phyloP scores from a whole-genome alignment of 352 stramenopile species.

The Phytopythium montanum region DNA sequence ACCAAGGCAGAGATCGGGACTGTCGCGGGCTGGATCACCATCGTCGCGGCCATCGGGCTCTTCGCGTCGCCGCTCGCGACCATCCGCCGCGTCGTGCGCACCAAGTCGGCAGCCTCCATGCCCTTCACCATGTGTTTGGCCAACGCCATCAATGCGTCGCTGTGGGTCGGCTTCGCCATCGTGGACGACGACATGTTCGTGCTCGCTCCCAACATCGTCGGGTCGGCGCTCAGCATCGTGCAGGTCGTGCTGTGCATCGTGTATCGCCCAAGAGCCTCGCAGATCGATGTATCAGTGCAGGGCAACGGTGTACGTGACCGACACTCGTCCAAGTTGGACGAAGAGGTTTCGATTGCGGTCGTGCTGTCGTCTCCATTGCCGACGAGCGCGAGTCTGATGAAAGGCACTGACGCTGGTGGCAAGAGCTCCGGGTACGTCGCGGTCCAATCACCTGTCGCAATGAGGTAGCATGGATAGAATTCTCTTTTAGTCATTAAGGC shows the following conservation, averaged over 20 bases:
- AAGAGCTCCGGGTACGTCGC: constrained; percentile 1
- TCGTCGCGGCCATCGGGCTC: constrained; percentile 27
- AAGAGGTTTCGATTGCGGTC: not conserved
- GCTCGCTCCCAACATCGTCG: constrained; percentile 24
- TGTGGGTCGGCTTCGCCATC: constrained; percentile 38
- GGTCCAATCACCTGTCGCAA: not conserved
- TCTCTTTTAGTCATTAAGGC: too few species aligned
- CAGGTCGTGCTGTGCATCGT: constrained; percentile 15
- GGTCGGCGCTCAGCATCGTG: constrained; percentile 12
- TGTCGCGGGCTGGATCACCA: constrained; percentile 21
- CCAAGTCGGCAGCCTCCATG: constrained; percentile 41
- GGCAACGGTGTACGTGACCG: not conserved
- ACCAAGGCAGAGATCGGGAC: constrained; percentile 6
- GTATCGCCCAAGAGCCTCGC: constrained; percentile 9
- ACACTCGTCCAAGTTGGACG: constrained; percentile 3
- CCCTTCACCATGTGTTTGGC: constrained; percentile 39
- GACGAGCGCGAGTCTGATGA: not conserved
- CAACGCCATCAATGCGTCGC: constrained; percentile 30
- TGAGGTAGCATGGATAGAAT: not conserved
- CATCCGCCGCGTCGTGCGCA: constrained; percentile 29
- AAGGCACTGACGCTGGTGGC: not conserved
- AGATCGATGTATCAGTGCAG: constrained; percentile 1
- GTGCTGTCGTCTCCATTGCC: constrained; percentile 1
- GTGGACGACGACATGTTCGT: constrained; percentile 28
- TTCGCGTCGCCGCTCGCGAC: constrained; percentile 40